A percentile compares a stretch with the other conserved stretches of the same genome.
phyloP scores from a whole-genome alignment of 257 asterid genomes.

The Phtheirospermum japonicum region DNA sequence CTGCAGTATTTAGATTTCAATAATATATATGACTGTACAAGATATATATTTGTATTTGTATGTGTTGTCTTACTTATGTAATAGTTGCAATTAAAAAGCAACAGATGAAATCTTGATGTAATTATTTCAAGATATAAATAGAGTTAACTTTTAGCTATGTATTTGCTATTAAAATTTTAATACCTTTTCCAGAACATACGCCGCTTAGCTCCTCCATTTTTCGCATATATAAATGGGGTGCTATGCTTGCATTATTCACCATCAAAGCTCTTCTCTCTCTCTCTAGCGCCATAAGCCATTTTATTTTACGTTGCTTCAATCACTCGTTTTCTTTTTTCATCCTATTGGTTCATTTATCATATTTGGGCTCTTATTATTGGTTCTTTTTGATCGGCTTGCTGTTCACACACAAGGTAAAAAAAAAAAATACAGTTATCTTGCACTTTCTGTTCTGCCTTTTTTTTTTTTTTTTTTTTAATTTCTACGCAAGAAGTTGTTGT shows the following conservation, averaged over 20 bases:
- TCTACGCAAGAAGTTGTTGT: background rate
- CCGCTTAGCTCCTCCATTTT: too few relatives aligned
- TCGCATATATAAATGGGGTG: background rate
- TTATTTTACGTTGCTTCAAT: too few relatives aligned
- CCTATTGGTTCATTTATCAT: conserved; percentile 13
- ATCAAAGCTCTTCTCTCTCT: background rate
- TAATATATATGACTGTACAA: too few relatives aligned
- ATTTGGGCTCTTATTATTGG: conserved; percentile 15
- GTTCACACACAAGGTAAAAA: conserved; percentile 19
- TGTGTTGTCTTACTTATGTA: too few relatives aligned
- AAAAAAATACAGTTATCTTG: background rate
- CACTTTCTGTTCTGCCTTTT: too few relatives aligned
- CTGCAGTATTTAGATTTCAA: too few relatives aligned
- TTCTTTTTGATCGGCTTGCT: conserved; percentile 14
- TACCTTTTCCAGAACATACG: background rate
- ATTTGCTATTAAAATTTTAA: background rate
- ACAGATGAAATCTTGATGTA: too few relatives aligned
- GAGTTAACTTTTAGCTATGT: background rate
- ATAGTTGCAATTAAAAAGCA: too few relatives aligned
- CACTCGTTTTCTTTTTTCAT: background rate
- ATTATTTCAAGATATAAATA: too few relatives aligned
- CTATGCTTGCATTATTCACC: background rate
- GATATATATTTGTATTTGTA: too few relatives aligned
- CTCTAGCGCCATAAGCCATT: too few relatives aligned
- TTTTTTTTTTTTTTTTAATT: background rate